Evolutionary conservation across 768 basidiomycete species (phyloP).

Genomic region (Panaeolus papilionaceus): DNA sequence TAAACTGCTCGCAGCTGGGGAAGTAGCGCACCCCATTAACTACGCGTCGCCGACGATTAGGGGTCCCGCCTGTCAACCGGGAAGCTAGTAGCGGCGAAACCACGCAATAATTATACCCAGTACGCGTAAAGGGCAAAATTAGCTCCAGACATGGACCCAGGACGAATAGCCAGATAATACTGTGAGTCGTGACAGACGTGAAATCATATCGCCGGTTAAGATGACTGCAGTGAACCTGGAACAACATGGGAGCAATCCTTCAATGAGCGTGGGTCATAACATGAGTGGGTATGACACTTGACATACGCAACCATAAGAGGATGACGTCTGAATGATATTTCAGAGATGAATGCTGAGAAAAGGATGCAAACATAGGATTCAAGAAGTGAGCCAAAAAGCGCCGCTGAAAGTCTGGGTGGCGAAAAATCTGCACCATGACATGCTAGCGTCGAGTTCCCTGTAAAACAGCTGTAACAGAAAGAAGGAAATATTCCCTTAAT

Average conservation of each 20-base stretch:
- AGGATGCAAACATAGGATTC: neutral
- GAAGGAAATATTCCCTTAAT: slow-evolving; percentile 5
- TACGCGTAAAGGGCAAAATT: neutral
- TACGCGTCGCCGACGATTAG: slow-evolving; percentile 4
- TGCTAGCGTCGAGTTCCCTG: neutral
- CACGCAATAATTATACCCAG: neutral
- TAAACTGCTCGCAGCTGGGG: neutral
- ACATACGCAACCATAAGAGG: neutral
- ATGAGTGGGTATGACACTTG: neutral
- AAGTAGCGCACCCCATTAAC: neutral
- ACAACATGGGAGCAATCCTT: neutral
- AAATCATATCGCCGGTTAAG: neutral
- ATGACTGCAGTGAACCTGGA: neutral
- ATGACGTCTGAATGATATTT: neutral
- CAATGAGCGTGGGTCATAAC: neutral
- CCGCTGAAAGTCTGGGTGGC: neutral
- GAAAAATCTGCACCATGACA: neutral
- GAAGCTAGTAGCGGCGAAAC: neutral
- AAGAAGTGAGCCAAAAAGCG: slow-evolving; percentile 5
- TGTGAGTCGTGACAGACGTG: neutral
- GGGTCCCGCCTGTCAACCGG: slow-evolving; percentile 1
- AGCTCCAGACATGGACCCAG: neutral
- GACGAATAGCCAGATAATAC: neutral
- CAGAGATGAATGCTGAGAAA: slow-evolving; percentile 13
- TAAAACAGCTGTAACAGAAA: neutral